Evolutionary conservation across 169 alveolate genomes (phyloP).

Genomic region (Plasmodium inui): DNA sequence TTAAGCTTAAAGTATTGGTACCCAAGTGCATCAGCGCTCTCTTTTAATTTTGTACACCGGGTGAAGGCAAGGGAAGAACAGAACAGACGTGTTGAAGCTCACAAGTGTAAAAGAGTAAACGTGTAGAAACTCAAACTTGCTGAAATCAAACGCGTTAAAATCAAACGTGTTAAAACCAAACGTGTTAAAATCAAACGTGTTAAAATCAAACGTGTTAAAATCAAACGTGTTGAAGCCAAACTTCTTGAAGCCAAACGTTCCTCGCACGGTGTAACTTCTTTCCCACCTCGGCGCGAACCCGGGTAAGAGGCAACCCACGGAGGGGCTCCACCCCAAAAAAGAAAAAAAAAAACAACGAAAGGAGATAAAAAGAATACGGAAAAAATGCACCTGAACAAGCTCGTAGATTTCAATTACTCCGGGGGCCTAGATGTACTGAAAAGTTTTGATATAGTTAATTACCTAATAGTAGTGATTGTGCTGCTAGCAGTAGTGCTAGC

Average conservation of each 20-base stretch:
- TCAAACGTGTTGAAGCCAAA: no score
- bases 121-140: not conserved
- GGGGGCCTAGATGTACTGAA: constrained; percentile 32
- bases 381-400: constrained; percentile 23
- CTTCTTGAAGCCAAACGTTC: not conserved
- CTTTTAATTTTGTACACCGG: not conserved
- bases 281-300: not conserved
- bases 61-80: not conserved
- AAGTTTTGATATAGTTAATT: constrained; percentile 43
- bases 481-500: constrained; percentile 60
- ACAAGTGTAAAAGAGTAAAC: not conserved
- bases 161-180: not conserved
- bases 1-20: not conserved
- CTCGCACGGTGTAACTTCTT: not conserved
- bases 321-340: not conserved
- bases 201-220: no score
- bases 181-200: no score
- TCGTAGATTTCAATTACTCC: constrained; percentile 21
- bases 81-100: not conserved
- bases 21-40: not conserved
- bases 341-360: not conserved
- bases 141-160: no score
- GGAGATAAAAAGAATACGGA: not conserved
- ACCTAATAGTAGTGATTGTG: constrained; percentile 56
- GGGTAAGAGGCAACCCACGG: not conserved